Conservation (phyloP, 2,329 filamentous ascomycete genomes). For the Colletotrichum graminicola region DNA sequence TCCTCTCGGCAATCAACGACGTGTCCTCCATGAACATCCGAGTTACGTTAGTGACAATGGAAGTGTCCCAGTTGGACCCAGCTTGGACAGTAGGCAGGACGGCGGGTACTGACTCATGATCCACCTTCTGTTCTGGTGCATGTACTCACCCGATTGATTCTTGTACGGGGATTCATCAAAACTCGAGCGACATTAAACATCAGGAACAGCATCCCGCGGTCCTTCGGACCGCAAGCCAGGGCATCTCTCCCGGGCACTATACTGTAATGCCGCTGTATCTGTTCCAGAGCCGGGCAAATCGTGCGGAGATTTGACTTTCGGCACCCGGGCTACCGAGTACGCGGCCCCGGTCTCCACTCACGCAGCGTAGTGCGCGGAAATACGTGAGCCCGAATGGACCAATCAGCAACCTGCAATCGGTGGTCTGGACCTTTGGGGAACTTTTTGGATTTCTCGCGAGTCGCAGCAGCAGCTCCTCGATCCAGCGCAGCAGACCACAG, state of each 20-base stretch:
- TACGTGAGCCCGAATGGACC: constrained; percentile 31
- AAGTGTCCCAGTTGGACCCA: background rate
- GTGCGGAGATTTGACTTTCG: background rate
- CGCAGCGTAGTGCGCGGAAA: background rate
- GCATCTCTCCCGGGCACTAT: background rate
- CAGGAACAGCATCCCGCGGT: too few species aligned
- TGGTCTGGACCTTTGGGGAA: constrained; percentile 3
- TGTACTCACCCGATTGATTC: background rate
- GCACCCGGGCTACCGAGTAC: background rate
- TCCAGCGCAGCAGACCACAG: constrained; percentile 20
- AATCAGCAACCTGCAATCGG: constrained; percentile 27
- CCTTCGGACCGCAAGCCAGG: too few species aligned
- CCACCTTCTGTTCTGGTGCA: background rate
- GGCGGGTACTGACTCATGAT: constrained; percentile 6
- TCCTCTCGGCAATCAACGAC: background rate
- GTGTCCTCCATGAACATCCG: rapidly evolving
- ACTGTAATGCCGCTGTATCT: background rate
- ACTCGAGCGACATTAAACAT: background rate
- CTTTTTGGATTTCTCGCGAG: constrained; percentile 38
- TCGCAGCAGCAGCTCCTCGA: constrained; percentile 7
- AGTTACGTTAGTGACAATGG: background rate
- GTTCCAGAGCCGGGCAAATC: background rate
- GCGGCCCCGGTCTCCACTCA: background rate
- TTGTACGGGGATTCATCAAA: background rate
- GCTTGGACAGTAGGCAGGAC: constrained; percentile 8